Conservation (phyloP, 805 yeast genomes). For the Saturnispora sanitii region DNA sequence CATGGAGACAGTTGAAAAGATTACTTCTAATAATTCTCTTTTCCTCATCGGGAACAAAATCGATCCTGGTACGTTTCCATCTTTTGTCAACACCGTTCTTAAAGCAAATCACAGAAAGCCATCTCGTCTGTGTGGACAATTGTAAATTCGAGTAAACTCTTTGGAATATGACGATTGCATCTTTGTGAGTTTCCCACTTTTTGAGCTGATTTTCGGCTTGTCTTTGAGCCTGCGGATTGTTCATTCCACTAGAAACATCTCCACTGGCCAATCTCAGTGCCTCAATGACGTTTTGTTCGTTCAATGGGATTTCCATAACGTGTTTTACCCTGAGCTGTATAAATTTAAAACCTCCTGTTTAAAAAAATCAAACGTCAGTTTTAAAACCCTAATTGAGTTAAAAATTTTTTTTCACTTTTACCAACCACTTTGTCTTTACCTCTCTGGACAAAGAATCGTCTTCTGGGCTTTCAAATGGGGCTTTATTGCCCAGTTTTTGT, state of each 20-base stretch:
- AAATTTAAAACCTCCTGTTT: no score
- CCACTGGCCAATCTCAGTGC: constrained; percentile 42
- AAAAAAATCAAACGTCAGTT: background rate
- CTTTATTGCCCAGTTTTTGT: background rate
- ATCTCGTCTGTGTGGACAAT: constrained; percentile 56
- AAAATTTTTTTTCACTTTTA: background rate
- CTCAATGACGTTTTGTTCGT: constrained; percentile 22
- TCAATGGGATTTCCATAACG: constrained; percentile 1
- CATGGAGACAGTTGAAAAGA: constrained; percentile 48
- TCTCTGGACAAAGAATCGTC: constrained; percentile 18
- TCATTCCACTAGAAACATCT: no score
- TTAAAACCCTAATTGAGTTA: background rate
- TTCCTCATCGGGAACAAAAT: constrained; percentile 52
- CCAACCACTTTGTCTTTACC: constrained; percentile 6
- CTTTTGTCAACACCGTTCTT: constrained; percentile 79
- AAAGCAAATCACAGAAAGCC: constrained; percentile 81
- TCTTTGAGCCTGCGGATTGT: no score
- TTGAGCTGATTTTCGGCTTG: constrained; percentile 66
- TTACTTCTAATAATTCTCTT: constrained; percentile 51
- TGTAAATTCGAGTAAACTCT: constrained; percentile 51
- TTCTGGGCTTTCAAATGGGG: constrained; percentile 19
- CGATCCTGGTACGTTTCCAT: constrained; percentile 65
- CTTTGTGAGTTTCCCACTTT: constrained; percentile 53
- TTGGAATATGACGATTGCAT: constrained; percentile 27
- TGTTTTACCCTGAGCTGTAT: no score